These are phyloP conservation scores for Leucocoprinus birnbaumii DNA, from an alignment of 768 basidiomycete genomes.

Conservation along the genomic window DNA sequence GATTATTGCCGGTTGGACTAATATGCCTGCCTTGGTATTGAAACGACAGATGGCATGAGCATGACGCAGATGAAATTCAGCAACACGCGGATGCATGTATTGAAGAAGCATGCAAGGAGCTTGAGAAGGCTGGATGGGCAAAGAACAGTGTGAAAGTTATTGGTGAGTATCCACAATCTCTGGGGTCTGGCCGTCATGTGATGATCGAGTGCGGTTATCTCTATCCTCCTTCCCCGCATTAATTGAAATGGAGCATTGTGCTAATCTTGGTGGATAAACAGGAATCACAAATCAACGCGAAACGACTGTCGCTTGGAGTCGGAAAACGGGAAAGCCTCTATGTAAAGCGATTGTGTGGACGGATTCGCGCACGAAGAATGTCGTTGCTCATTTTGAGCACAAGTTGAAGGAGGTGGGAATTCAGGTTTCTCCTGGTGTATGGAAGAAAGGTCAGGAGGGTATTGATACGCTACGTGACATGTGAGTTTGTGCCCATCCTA, in stretches of 20 bases:
- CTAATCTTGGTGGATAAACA: too few relatives aligned
- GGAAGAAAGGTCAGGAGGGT: slow-evolving; percentile 71
- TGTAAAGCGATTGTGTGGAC: slow-evolving; percentile 95
- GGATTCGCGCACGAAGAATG: slow-evolving; percentile 87
- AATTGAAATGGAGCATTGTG: too few relatives aligned
- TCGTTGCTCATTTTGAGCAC: slow-evolving; percentile 76
- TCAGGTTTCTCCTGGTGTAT: slow-evolving; percentile 60
- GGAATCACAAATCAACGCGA: slow-evolving; percentile 98
- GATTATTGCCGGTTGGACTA: not conserved
- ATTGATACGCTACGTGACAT: slow-evolving; percentile 61
- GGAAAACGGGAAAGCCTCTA: slow-evolving; percentile 83
- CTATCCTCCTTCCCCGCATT: too few relatives aligned
- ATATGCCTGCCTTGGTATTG: not conserved
- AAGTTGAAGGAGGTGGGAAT: slow-evolving; percentile 74
- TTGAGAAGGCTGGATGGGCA: slow-evolving; percentile 76
- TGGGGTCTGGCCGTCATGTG: slow-evolving; percentile 14
- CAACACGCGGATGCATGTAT: slow-evolving; percentile 75
- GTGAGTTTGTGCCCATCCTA: slow-evolving; percentile 38
- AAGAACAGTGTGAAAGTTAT: slow-evolving; percentile 87
- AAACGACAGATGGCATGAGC: slow-evolving; percentile 84
- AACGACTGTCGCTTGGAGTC: slow-evolving; percentile 92
- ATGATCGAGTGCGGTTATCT: slow-evolving; percentile 10
- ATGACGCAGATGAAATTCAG: slow-evolving; percentile 84
- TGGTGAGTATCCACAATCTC: slow-evolving; percentile 46
- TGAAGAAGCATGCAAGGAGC: slow-evolving; percentile 58